A percentile compares a stretch with the other conserved stretches of the same genome.
These are phyloP conservation scores for Casuarina glauca DNA, from an alignment of 306 rosid genomes.

Conservation along the genomic window DNA sequence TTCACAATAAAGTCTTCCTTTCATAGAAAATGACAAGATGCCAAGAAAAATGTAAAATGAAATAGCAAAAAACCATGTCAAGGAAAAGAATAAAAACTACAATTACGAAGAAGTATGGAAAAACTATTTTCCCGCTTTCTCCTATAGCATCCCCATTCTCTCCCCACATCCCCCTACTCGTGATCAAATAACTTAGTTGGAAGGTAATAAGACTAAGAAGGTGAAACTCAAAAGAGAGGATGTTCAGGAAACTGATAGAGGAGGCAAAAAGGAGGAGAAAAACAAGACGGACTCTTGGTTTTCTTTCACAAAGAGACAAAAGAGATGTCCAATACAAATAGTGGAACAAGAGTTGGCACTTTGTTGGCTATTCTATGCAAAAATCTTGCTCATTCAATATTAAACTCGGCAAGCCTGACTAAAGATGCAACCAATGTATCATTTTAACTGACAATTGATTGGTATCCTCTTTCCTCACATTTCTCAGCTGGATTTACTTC, in stretches of 20 bases:
- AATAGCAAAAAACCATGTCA: background rate
- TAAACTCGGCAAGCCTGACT: background rate
- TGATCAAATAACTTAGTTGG: background rate
- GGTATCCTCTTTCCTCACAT: background rate
- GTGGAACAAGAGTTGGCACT: background rate
- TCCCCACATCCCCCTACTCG: too few species aligned
- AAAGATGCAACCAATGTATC: background rate
- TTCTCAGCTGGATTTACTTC: background rate
- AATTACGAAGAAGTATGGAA: background rate
- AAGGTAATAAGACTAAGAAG: background rate
- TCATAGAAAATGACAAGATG: background rate
- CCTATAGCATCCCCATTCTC: background rate
- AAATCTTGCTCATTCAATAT: background rate
- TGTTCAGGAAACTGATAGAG: background rate
- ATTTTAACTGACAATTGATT: background rate
- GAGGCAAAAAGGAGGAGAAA: background rate
- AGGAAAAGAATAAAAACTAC: background rate
- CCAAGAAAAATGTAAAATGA: background rate
- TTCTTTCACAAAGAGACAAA: background rate
- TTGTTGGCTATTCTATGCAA: background rate
- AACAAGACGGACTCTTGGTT: background rate
- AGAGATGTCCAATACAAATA: background rate
- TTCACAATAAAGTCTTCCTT: background rate
- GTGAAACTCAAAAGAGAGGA: background rate
- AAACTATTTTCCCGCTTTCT: background rate